Evolutionary conservation across 1,284 basidiomycete species (phyloP).

Genomic region (Rhodotorula sp.): DNA sequence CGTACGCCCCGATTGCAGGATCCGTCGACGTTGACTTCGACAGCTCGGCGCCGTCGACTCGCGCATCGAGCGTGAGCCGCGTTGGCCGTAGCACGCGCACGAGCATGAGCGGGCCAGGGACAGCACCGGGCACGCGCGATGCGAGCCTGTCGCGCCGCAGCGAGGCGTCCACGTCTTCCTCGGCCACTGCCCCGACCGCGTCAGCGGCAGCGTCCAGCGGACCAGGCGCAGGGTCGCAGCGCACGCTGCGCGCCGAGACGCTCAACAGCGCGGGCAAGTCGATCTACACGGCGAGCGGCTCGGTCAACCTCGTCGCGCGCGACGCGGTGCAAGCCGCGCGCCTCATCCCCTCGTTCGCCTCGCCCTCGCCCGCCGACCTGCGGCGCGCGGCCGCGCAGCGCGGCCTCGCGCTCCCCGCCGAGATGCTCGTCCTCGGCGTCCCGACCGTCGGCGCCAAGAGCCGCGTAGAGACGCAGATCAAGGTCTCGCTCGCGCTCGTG

Average conservation of each 20-base stretch:
- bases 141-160: not conserved
- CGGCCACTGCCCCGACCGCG: not conserved
- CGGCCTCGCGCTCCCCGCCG: constrained; percentile 31
- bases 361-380: not conserved
- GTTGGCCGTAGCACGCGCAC: not conserved
- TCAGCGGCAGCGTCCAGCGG: not conserved
- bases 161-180: constrained; percentile 1
- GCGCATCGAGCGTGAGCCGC: not conserved
- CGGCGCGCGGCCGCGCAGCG: not conserved
- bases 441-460: constrained; percentile 85
- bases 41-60: not conserved
- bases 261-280: too few relatives aligned
- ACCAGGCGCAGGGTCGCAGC: not conserved
- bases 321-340: constrained; percentile 36
- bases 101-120: not conserved
- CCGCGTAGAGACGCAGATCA: constrained; percentile 88
- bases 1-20: too few relatives aligned
- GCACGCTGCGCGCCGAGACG: not conserved
- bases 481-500: constrained; percentile 73
- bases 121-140: not conserved
- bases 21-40: too few relatives aligned
- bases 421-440: constrained; percentile 71
- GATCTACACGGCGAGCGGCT: not conserved
- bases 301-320: constrained; percentile 39
- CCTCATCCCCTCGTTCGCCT: constrained; percentile 11